Evolutionary conservation across 345 rosid genomes (phyloP).

Genomic region (Gossypium thurberi): DNA sequence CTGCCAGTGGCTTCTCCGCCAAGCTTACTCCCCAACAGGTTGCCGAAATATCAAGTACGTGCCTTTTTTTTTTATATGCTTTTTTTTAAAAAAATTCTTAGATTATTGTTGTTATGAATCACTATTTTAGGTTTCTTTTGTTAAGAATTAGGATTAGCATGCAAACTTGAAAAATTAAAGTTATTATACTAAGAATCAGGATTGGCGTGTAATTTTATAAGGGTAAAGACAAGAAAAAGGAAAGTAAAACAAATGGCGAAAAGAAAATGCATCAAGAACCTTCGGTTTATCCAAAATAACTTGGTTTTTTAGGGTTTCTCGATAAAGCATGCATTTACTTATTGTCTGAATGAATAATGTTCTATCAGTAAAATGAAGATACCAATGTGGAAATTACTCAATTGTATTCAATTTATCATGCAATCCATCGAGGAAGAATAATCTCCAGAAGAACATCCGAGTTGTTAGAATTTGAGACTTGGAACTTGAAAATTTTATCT

Average conservation of each 20-base stretch:
- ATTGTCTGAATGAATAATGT: background rate
- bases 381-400: background rate
- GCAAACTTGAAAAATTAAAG: background rate
- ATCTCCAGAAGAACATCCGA: background rate
- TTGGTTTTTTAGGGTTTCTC: background rate
- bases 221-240: background rate
- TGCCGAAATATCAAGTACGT: slow-evolving; percentile 57
- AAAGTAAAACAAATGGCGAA: background rate
- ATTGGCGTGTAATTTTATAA: background rate
- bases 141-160: background rate
- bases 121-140: background rate
- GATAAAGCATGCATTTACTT: background rate
- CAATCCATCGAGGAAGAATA: background rate
- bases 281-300: background rate
- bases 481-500: background rate
- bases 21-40: slow-evolving; percentile 79
- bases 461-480: background rate
- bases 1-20: slow-evolving; percentile 89
- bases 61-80: too few species aligned
- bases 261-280: background rate
- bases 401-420: background rate
- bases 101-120: background rate
- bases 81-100: background rate
- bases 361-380: background rate
- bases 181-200: background rate